Conservation (phyloP, 2,329 filamentous ascomycete species). For the Trichoderma koningii region DNA sequence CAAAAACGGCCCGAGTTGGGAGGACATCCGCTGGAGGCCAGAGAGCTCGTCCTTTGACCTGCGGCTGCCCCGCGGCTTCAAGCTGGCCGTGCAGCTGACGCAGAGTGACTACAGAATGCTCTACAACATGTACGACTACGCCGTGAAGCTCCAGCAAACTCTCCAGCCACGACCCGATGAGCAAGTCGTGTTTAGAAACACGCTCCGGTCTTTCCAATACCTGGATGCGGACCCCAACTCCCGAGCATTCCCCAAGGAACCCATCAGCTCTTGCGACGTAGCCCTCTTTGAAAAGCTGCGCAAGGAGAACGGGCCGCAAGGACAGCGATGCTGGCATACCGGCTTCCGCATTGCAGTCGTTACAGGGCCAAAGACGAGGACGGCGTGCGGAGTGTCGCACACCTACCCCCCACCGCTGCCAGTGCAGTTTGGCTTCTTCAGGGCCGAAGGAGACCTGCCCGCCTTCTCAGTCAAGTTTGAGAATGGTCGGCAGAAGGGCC, state of each 20-base stretch:
- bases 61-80: constrained; percentile 73
- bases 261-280: constrained; percentile 69
- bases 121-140: constrained; percentile 85
- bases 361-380: constrained; percentile 75
- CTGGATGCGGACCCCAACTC: constrained; percentile 72
- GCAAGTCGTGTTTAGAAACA: constrained; percentile 66
- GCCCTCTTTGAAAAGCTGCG: constrained; percentile 72
- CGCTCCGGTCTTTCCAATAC: constrained; percentile 76
- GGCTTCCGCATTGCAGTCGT: constrained; percentile 79
- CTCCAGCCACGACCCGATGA: constrained; percentile 72
- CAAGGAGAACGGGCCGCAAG: constrained; percentile 70
- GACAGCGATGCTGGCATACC: constrained; percentile 70
- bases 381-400: constrained; percentile 75
- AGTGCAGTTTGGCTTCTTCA: constrained; percentile 75
- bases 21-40: constrained; percentile 77
- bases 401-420: constrained; percentile 65
- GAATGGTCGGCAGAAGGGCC: constrained; percentile 65
- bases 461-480: constrained; percentile 71
- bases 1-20: constrained; percentile 73
- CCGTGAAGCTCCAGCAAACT: constrained; percentile 71
- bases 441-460: constrained; percentile 69
- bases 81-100: constrained; percentile 68
- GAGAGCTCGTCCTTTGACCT: constrained; percentile 67
- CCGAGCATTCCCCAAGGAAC: constrained; percentile 73
- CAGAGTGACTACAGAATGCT: constrained; percentile 78